A percentile compares a stretch with the other conserved stretches of the same genome.
These are phyloP conservation scores for Eutypa lata DNA, from an alignment of 2,329 filamentous ascomycete species.

Conservation along the genomic window DNA sequence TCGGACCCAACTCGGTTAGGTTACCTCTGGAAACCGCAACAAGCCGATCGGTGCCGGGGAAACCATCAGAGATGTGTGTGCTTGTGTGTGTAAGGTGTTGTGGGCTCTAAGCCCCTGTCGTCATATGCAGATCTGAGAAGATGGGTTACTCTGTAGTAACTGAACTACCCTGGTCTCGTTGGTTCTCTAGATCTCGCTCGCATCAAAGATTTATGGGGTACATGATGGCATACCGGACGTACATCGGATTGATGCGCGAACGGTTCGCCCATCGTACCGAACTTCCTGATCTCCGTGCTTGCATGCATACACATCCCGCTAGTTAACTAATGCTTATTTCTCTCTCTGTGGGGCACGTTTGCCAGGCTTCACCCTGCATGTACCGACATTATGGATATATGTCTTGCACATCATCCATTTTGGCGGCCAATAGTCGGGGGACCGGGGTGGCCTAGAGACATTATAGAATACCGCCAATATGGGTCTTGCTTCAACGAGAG, in stretches of 20 bases:
- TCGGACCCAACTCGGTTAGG: background rate
- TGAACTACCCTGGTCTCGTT: background rate
- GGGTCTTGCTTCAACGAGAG: background rate
- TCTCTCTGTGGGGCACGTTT: constrained; percentile 5
- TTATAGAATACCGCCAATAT: background rate
- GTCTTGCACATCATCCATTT: background rate
- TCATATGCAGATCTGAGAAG: background rate
- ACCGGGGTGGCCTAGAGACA: background rate
- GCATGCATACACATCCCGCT: background rate
- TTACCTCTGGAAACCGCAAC: background rate
- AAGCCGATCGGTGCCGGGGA: background rate
- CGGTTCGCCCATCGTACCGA: constrained; percentile 8
- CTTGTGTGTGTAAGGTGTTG: too few relatives aligned
- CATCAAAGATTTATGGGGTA: constrained; percentile 1
- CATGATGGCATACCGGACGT: background rate
- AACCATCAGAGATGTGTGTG: background rate
- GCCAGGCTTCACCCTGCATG: background rate
- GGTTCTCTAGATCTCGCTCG: constrained; percentile 6
- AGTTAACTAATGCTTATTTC: background rate
- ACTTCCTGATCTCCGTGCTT: constrained; percentile 11
- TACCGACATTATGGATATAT: background rate
- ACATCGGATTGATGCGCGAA: constrained; percentile 9
- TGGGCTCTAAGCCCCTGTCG: background rate
- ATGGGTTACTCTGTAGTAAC: background rate
- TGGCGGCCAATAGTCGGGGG: background rate